These are phyloP conservation scores for Schoenoplectus triqueter DNA, from an alignment of 202 grass and related monocot genomes.

Conservation along the genomic window DNA sequence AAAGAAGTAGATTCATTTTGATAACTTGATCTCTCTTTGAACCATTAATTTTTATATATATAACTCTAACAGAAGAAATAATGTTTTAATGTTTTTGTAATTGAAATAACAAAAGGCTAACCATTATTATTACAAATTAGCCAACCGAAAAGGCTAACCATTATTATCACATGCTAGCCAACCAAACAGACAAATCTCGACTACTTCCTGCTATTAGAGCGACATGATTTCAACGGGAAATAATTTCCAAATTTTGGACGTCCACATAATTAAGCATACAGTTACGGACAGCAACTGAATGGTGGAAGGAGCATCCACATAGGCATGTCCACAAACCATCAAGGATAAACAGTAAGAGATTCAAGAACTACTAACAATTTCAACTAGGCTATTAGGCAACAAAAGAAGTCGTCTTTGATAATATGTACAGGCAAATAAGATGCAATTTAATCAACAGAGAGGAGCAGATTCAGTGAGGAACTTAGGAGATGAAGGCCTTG, in stretches of 20 bases:
- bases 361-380: not conserved
- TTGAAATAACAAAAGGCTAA: too few relatives aligned
- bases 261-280: not conserved
- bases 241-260: not conserved
- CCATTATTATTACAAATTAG: not conserved
- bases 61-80: too few relatives aligned
- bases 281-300: not conserved
- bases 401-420: slow-evolving; percentile 14
- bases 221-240: not conserved
- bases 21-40: too few relatives aligned
- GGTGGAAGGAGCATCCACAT: not conserved
- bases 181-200: not conserved
- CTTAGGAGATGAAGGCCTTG: slow-evolving; percentile 81
- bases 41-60: too few relatives aligned
- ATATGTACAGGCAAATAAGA: slow-evolving; percentile 41
- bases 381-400: slow-evolving; percentile 25
- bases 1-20: too few relatives aligned
- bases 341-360: not conserved
- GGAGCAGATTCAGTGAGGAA: not conserved
- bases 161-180: not conserved
- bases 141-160: not conserved
- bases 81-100: too few relatives aligned
- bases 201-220: not conserved
- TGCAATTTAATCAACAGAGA: slow-evolving; percentile 25
- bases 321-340: not conserved